phyloP scores from a whole-genome alignment of 2,329 filamentous ascomycete species.

The Monilinia laxa region DNA sequence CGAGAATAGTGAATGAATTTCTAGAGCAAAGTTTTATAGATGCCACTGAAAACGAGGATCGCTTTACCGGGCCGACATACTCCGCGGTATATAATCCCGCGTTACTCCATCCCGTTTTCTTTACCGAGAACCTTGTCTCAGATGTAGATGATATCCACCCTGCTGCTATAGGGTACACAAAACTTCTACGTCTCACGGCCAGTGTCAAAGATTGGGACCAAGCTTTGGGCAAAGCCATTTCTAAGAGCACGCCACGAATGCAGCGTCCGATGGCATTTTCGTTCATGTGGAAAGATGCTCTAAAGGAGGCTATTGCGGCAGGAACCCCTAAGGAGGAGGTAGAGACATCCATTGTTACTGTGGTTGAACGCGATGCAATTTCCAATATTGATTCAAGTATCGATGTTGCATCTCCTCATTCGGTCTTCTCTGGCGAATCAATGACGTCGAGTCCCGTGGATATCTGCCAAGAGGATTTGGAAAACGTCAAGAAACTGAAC shows the following conservation, averaged over 20 bases:
- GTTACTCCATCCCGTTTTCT: slow-evolving; percentile 30
- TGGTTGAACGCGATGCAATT: too few species aligned
- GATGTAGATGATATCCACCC: slow-evolving; percentile 26
- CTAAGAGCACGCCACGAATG: slow-evolving; percentile 23
- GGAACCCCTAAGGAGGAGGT: background rate
- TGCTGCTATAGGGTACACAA: slow-evolving; percentile 26
- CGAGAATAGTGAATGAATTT: background rate
- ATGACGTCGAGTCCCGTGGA: background rate
- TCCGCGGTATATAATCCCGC: slow-evolving; percentile 26
- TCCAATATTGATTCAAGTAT: too few species aligned
- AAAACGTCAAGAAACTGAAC: background rate
- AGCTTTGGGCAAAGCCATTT: slow-evolving; percentile 29
- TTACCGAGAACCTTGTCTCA: slow-evolving; percentile 25
- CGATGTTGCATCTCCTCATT: background rate
- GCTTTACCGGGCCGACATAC: background rate
- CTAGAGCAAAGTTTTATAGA: background rate
- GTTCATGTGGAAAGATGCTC: slow-evolving; percentile 19
- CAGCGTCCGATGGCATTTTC: slow-evolving; percentile 22
- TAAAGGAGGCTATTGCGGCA: slow-evolving; percentile 16
- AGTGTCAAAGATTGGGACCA: slow-evolving; percentile 30
- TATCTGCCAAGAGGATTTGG: background rate
- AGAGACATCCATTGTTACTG: background rate
- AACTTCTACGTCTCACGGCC: slow-evolving; percentile 13
- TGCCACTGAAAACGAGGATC: background rate
- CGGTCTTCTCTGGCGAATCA: background rate